Percentiles rank a stretch among this genome's conserved stretches.
phyloP scores from a whole-genome alignment of 2,329 filamentous ascomycete species.

The Trichoderma koningiopsis region DNA sequence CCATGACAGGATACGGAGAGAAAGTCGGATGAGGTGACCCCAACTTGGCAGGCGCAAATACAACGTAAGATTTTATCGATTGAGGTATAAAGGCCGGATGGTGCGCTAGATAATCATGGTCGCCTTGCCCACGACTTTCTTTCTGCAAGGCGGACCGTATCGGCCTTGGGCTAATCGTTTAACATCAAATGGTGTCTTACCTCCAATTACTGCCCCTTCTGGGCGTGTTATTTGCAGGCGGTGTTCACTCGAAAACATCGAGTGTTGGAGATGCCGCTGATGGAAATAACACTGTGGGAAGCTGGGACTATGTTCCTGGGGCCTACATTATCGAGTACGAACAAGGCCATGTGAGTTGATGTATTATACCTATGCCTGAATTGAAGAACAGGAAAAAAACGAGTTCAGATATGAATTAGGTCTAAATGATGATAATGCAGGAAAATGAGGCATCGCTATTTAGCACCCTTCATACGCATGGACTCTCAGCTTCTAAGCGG shows the following conservation, averaged over 20 bases:
- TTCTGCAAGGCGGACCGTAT: neutral
- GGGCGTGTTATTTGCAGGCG: neutral
- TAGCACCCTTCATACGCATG: neutral
- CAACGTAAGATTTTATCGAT: neutral
- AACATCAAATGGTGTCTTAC: neutral
- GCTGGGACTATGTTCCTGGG: constrained; percentile 41
- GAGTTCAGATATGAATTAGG: neutral
- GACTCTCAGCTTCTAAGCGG: constrained; percentile 36
- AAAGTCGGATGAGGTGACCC: constrained; percentile 10
- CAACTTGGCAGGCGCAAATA: neutral
- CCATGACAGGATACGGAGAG: constrained; percentile 1
- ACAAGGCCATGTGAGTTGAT: constrained; percentile 40
- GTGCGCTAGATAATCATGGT: too few species aligned
- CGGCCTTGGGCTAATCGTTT: neutral
- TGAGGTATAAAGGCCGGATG: neutral
- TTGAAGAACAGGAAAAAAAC: neutral
- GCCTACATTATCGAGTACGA: constrained; percentile 58
- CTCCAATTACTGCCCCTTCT: constrained; percentile 7
- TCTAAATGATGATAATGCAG: neutral
- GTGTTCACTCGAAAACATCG: neutral
- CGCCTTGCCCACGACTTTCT: neutral
- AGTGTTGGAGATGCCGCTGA: neutral
- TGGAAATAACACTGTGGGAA: neutral
- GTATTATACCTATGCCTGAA: neutral
- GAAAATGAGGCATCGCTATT: constrained; percentile 6